Evolutionary conservation across 371 early-diverging fungal genomes (phyloP).

Genomic region (Funneliformis caledonium): DNA sequence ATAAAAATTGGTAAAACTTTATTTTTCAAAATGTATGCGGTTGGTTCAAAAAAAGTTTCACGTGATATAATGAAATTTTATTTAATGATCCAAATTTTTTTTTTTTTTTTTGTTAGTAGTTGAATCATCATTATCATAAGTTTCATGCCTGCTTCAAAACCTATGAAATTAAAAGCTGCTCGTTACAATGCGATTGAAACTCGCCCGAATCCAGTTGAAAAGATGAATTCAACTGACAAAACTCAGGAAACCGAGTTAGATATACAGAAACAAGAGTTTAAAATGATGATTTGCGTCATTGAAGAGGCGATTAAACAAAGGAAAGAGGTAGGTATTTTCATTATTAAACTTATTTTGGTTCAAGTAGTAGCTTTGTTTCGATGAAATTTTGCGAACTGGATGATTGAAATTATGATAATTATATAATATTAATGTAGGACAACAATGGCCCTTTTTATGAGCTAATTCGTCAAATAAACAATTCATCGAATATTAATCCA

Average conservation of each 20-base stretch:
- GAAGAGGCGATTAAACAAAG: neutral
- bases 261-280: neutral
- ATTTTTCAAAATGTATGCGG: too few species aligned
- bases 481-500: neutral
- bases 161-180: neutral
- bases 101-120: too few species aligned
- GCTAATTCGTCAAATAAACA: neutral
- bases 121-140: neutral
- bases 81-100: too few species aligned
- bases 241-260: neutral
- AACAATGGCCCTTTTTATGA: neutral
- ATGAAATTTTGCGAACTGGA: neutral
- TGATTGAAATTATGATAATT: neutral
- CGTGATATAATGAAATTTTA: too few species aligned
- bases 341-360: neutral
- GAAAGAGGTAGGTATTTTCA: neutral
- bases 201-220: neutral
- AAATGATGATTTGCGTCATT: neutral
- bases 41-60: too few species aligned
- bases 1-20: too few species aligned
- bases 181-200: neutral
- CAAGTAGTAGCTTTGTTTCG: too few species aligned
- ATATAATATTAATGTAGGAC: neutral
- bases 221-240: neutral
- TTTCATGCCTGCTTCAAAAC: neutral